Conservation (phyloP, 441 rosid genomes). For the Theobroma grandiflorum region DNA sequence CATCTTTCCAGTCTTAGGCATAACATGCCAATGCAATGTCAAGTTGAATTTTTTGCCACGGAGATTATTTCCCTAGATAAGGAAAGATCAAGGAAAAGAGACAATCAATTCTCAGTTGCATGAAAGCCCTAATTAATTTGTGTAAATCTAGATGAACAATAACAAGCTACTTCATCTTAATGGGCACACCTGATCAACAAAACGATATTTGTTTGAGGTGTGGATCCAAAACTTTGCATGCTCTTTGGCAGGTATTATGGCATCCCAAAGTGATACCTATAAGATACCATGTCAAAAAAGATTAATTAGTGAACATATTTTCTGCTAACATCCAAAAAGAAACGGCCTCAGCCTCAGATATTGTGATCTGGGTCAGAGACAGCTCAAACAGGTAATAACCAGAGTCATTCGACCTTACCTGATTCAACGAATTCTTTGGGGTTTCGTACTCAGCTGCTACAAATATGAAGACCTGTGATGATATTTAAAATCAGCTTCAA, state of each 20-base stretch:
- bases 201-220: constrained; percentile 81
- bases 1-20: constrained; percentile 99
- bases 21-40: constrained; percentile 98
- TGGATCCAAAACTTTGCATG: constrained; percentile 76
- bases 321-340: neutral
- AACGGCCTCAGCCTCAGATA: neutral
- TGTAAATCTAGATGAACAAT: constrained; percentile 3
- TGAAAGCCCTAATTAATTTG: constrained; percentile 2
- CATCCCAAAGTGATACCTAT: constrained; percentile 97
- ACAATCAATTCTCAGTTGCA: neutral
- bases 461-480: constrained; percentile 76
- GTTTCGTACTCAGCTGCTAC: constrained; percentile 93
- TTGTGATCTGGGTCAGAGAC: neutral
- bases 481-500: neutral
- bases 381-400: neutral
- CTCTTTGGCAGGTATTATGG: constrained; percentile 80
- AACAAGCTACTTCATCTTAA: neutral
- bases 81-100: neutral
- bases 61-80: constrained; percentile 80
- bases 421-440: constrained; percentile 76
- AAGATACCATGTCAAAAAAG: neutral
- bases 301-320: neutral
- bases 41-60: constrained; percentile 92
- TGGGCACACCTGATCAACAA: constrained; percentile 73
- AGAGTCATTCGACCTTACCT: constrained; percentile 50